phyloP scores from a whole-genome alignment of 2,329 filamentous ascomycete species.

The Cercospora nicotianae region DNA sequence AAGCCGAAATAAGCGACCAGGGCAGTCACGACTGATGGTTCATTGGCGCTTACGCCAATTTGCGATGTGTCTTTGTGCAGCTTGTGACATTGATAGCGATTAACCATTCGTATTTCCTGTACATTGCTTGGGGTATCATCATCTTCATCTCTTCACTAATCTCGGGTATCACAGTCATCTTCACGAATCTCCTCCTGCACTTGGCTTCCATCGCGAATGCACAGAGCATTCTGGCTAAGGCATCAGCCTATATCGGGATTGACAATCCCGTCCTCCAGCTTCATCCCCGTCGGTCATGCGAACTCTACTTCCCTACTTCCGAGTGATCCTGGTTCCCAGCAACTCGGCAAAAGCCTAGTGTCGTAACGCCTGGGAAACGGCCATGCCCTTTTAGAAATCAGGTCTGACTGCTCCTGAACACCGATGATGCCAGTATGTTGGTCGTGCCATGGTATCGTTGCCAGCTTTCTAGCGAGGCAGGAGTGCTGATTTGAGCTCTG shows the following conservation, averaged over 20 bases:
- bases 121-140: not conserved
- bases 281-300: not conserved
- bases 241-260: not conserved
- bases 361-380: not conserved
- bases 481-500: not conserved
- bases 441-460: not conserved
- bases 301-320: not conserved
- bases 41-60: not conserved
- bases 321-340: not conserved
- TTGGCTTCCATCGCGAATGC: not conserved
- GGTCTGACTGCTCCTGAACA: not conserved
- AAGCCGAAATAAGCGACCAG: not conserved
- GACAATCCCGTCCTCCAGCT: not conserved
- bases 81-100: not conserved
- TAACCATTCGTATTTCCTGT: not conserved
- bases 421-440: not conserved
- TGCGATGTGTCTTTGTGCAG: not conserved
- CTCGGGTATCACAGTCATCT: not conserved
- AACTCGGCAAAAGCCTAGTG: not conserved
- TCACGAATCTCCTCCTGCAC: not conserved
- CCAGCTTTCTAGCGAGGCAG: not conserved
- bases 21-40: not conserved
- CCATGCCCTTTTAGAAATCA: not conserved
- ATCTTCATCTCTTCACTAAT: not conserved
- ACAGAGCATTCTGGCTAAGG: not conserved